Evolutionary conservation across 1,284 basidiomycete species (phyloP).

Genomic region (Porodaedalea pini): DNA sequence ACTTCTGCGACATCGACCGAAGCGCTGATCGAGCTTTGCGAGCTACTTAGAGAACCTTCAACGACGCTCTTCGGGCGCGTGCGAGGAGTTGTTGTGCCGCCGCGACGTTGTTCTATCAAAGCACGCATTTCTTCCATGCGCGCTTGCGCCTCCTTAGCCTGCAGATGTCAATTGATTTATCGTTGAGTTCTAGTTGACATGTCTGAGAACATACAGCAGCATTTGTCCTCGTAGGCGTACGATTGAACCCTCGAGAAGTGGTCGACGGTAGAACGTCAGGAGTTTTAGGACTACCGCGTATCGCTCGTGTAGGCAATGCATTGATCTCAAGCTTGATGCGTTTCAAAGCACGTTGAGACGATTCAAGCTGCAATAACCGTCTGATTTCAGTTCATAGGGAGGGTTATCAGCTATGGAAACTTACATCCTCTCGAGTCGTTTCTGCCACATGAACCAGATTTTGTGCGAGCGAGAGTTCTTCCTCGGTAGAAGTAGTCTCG

Average conservation of each 20-base stretch:
- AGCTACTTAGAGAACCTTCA: background rate
- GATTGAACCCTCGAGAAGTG: constrained; percentile 30
- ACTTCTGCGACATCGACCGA: constrained; percentile 24
- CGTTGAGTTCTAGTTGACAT: background rate
- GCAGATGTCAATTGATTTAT: constrained; percentile 17
- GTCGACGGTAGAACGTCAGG: constrained; percentile 32
- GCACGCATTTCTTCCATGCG: constrained; percentile 76
- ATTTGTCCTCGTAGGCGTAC: constrained; percentile 32
- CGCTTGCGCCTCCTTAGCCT: constrained; percentile 70
- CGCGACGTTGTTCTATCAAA: constrained; percentile 58
- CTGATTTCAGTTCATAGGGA: constrained; percentile 4
- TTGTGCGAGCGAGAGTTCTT: background rate
- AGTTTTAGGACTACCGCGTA: background rate
- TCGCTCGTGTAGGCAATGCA: constrained; percentile 23
- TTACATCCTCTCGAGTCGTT: constrained; percentile 67
- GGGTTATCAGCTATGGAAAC: constrained; percentile 24
- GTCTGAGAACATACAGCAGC: constrained; percentile 33
- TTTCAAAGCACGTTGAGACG: constrained; percentile 62
- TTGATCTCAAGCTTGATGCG: constrained; percentile 58
- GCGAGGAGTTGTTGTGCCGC: constrained; percentile 45
- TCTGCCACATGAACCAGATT: constrained; percentile 46
- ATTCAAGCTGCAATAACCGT: constrained; percentile 51
- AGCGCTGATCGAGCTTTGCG: background rate
- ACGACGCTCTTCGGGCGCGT: constrained; percentile 36
- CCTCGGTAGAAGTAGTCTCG: background rate